Conservation (phyloP, 1,284 basidiomycete genomes). For the Ustilago crameri region DNA sequence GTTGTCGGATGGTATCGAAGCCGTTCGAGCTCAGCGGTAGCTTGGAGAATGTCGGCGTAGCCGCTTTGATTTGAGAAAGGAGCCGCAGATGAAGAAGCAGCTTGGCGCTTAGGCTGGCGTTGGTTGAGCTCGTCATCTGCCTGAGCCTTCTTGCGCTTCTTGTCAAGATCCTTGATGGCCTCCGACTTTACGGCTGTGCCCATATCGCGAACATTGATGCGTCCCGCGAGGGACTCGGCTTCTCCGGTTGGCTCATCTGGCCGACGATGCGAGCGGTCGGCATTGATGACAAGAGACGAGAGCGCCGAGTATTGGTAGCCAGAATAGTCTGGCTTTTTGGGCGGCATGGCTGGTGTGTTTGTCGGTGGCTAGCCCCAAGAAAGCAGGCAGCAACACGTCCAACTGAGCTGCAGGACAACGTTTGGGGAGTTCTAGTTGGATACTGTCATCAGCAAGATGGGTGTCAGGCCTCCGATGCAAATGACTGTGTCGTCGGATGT, state of each 20-base stretch:
- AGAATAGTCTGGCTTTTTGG: slow-evolving; percentile 64
- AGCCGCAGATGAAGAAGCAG: slow-evolving; percentile 74
- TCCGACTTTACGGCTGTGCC: slow-evolving; percentile 87
- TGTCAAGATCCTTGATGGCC: slow-evolving; percentile 89
- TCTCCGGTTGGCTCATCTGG: slow-evolving; percentile 88
- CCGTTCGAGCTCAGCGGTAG: slow-evolving; percentile 83
- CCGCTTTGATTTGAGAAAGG: slow-evolving; percentile 71
- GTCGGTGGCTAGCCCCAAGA: background rate
- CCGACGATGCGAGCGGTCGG: slow-evolving; percentile 57
- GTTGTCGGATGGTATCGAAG: slow-evolving; percentile 91
- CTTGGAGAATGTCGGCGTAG: slow-evolving; percentile 71
- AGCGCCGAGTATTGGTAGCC: slow-evolving; percentile 68
- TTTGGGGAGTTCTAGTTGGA: background rate
- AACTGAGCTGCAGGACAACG: background rate
- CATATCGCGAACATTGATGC: slow-evolving; percentile 92
- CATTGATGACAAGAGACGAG: slow-evolving; percentile 64
- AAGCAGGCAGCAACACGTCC: background rate
- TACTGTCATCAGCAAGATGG: background rate
- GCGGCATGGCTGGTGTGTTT: slow-evolving; percentile 51
- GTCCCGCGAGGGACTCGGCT: slow-evolving; percentile 88
- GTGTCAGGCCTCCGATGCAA: background rate
- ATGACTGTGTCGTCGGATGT: slow-evolving; percentile 1
- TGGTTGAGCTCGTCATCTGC: slow-evolving; percentile 51
- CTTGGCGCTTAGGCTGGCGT: slow-evolving; percentile 37
- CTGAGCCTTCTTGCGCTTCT: slow-evolving; percentile 77